phyloP scores from a whole-genome alignment of 129 eudicot species.

The Pulicaria dysenterica region DNA sequence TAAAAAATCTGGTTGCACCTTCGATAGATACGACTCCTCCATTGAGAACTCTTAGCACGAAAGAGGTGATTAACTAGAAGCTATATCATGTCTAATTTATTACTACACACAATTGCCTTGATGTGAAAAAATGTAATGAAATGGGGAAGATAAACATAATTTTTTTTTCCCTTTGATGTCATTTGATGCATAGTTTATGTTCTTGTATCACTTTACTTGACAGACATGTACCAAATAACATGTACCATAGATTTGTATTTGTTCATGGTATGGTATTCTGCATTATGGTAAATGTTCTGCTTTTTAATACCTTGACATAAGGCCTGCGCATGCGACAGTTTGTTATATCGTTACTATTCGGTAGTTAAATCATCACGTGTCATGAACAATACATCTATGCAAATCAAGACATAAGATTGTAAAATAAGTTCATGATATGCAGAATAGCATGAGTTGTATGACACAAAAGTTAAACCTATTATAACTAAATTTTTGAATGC shows the following conservation, averaged over 20 bases:
- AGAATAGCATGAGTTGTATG: constrained; percentile 4
- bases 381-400: background rate
- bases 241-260: background rate
- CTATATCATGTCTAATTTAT: constrained; percentile 22
- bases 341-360: background rate
- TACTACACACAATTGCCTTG: background rate
- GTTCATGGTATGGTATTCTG: constrained; percentile 20
- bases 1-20: constrained; percentile 75
- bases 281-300: background rate
- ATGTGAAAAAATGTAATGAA: background rate
- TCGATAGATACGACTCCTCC: constrained; percentile 59
- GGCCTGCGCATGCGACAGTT: background rate
- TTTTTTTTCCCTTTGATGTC: background rate
- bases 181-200: constrained; percentile 2
- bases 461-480: constrained; percentile 6
- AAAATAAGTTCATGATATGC: background rate
- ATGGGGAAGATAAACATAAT: background rate
- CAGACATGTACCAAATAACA: constrained; percentile 12
- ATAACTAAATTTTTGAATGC: constrained; percentile 29
- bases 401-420: constrained; percentile 7
- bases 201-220: constrained; percentile 10
- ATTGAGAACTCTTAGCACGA: constrained; percentile 84
- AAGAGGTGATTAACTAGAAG: constrained; percentile 61
- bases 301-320: background rate
- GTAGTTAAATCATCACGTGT: background rate